phyloP scores from a whole-genome alignment of 129 eudicot genomes.

The Erigeron canadensis region DNA sequence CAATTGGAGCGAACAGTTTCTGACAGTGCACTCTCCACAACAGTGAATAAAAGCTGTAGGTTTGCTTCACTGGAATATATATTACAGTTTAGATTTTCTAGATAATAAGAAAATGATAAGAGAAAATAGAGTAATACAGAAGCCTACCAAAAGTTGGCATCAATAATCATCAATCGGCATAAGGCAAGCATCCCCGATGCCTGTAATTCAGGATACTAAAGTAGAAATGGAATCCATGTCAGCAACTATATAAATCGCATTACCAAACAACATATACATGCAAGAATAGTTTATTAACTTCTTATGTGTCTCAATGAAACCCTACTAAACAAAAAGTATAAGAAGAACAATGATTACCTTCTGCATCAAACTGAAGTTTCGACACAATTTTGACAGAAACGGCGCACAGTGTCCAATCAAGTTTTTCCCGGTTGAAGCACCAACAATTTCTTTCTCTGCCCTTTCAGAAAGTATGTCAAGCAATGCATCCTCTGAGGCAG shows the following conservation, averaged over 20 bases:
- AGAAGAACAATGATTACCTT: constrained; percentile 49
- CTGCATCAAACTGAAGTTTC: constrained; percentile 88
- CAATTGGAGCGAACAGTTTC: constrained; percentile 96
- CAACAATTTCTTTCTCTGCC: constrained; percentile 88
- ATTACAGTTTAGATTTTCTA: constrained; percentile 3
- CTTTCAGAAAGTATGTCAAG: constrained; percentile 75
- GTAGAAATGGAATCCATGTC: constrained; percentile 34
- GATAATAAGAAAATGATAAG: neutral
- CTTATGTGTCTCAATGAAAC: neutral
- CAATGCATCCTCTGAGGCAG: constrained; percentile 83
- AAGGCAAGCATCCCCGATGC: constrained; percentile 98
- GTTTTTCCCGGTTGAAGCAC: constrained; percentile 59
- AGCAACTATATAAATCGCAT: constrained; percentile 31
- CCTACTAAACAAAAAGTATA: neutral
- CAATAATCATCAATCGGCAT: constrained; percentile 87
- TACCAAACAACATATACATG: neutral
- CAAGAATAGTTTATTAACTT: neutral
- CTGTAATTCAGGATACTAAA: constrained; percentile 86
- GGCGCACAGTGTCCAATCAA: constrained; percentile 88
- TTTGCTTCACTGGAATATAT: constrained; percentile 67
- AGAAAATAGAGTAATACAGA: neutral
- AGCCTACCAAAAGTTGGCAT: constrained; percentile 82
- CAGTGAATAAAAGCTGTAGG: constrained; percentile 95
- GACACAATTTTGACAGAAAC: constrained; percentile 74
- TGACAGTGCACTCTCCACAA: constrained; percentile 89